Percentiles rank a stretch among this genome's conserved stretches.
phyloP scores from a whole-genome alignment of 208 protist species.

The Wallacemonas sp. region DNA sequence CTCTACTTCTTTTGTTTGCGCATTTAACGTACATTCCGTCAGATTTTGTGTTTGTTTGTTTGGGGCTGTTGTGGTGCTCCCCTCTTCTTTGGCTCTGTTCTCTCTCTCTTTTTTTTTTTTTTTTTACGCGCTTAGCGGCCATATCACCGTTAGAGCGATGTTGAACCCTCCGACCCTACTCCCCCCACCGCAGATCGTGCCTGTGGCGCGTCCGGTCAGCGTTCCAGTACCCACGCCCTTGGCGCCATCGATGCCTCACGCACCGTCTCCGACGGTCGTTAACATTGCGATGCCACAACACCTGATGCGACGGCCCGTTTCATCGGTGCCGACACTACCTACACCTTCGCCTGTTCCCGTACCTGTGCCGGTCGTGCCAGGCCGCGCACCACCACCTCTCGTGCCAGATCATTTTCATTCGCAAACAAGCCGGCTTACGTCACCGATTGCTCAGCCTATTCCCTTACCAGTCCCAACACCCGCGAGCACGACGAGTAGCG shows the following conservation, averaged over 20 bases:
- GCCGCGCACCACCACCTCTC: background rate
- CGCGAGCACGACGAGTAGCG: constrained; percentile 2
- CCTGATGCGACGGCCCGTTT: background rate
- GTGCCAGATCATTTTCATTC: constrained; percentile 2
- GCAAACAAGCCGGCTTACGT: background rate
- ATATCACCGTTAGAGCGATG: background rate
- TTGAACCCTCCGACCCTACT: background rate
- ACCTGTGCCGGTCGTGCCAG: background rate
- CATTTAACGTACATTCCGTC: no score
- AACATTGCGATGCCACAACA: background rate
- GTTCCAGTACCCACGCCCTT: background rate
- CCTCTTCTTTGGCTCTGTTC: background rate
- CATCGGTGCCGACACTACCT: background rate
- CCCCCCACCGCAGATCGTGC: background rate
- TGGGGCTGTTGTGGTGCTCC: no score
- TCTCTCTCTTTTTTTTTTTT: background rate
- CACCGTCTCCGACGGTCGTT: constrained; percentile 3
- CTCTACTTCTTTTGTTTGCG: no score
- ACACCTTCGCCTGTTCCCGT: constrained; percentile 11
- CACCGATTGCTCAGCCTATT: background rate
- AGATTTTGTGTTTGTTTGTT: no score
- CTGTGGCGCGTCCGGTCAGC: background rate
- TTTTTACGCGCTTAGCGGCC: background rate
- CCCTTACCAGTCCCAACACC: constrained; percentile 18
- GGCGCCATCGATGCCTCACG: background rate